Base-by-base conservation (phyloP, 169 alveolate species). In the Eimeria tenella region DNA sequence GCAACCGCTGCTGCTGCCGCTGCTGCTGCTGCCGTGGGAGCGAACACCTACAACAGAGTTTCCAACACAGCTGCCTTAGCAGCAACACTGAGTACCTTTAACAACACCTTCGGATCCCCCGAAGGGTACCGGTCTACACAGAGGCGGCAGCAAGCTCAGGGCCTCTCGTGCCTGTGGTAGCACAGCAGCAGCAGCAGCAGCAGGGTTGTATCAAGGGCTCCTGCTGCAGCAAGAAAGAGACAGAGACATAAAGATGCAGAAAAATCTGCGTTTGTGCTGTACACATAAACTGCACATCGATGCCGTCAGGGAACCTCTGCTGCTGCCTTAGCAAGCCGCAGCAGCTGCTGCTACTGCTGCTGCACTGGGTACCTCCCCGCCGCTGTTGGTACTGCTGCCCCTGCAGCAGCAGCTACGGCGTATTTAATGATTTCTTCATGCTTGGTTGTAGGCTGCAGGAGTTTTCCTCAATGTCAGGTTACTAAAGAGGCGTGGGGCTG, bases 81-180 rank as follows among this genome's bases (percentile, higher is more conserved):
- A 8, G 63, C 0, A 50, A 25, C 86, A 11, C 86, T 75, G 4
- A 17, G 50, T 31, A 75, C 0, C 17, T 8, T 21, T 17, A 31
- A 75, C 58, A 19, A 31, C 50, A 17, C 63, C n/a, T 11, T 4
- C 9, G 63, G 63, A 25, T 6, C 86, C 86, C 86, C 86, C 86
- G 49, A 75, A 75, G 63, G 65, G 65, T n/a, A 75, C 86, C 15
- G 86, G 63, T 62, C 86, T 42, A 17, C 86, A 19, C 50, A 75
- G 86, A 75, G 86, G 86, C 86, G 49, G 86, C 58, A 25, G 86
- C 60, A 75, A 21, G 73, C 73, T 63, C 73, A 63, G 73, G 73
- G 73, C 73, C 73, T 63, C 73, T 63, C 42, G 73, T 25, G 73
- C 73, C 21, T 63, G 73, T 25, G 15, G 73, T 25, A 15, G 73